phyloP scores from a whole-genome alignment of 495 filamentous ascomycete species.

The Hypoxylon rickii region DNA sequence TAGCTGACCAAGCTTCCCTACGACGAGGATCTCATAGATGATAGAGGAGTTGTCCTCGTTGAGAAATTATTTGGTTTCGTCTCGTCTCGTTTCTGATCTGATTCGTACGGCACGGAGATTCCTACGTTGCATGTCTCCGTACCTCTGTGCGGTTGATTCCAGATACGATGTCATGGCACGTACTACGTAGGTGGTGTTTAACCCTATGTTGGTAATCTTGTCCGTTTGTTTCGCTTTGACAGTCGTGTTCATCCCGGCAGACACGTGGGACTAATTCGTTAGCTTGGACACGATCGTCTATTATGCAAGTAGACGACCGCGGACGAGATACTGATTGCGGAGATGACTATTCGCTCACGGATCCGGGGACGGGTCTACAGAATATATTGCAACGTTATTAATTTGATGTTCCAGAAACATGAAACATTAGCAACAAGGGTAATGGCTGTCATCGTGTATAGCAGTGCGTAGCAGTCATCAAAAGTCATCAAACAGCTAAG shows the following conservation, averaged over 20 bases:
- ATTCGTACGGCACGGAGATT: no score
- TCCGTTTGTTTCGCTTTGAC: background rate
- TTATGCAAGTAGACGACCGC: background rate
- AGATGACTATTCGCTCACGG: slow-evolving; percentile 7
- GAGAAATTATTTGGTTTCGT: no score
- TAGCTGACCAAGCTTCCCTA: slow-evolving; percentile 14
- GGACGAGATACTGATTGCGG: slow-evolving; percentile 9
- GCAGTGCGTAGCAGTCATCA: background rate
- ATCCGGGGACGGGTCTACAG: background rate
- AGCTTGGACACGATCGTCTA: background rate
- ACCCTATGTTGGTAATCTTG: slow-evolving; percentile 4
- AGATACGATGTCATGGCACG: slow-evolving; percentile 24
- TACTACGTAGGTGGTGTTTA: no score
- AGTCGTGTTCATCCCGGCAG: background rate
- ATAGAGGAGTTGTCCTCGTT: no score
- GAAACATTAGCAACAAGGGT: slow-evolving; percentile 12
- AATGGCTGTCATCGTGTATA: slow-evolving; percentile 4
- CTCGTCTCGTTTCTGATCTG: no score
- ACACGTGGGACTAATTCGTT: background rate
- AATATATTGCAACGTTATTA: slow-evolving; percentile 26
- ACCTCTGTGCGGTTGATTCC: no score
- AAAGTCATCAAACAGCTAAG: background rate
- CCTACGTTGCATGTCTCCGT: no score
- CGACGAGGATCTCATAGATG: slow-evolving; percentile 6
- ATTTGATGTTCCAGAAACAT: slow-evolving; percentile 20